These are phyloP conservation scores for Stropharia rugosoannulata DNA, from an alignment of 768 basidiomycete genomes.

Conservation along the genomic window DNA sequence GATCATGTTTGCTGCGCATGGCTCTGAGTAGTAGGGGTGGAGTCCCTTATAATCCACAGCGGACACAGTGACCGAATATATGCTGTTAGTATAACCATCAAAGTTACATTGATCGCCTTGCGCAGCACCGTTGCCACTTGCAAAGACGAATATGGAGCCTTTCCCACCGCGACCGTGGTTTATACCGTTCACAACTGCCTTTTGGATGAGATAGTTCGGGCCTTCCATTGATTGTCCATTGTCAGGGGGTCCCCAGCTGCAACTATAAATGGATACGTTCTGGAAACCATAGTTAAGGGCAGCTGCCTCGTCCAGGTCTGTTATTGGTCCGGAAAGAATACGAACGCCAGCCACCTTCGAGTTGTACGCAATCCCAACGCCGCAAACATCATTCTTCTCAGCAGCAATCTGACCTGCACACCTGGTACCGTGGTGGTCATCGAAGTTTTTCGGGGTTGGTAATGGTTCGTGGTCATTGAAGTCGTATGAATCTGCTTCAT, in stretches of 20 bases:
- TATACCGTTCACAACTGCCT: slow-evolving; percentile 92
- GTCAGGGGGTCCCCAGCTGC: slow-evolving; percentile 98
- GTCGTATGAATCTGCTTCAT: slow-evolving; percentile 86
- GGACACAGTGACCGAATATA: slow-evolving; percentile 95
- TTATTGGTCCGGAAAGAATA: slow-evolving; percentile 92
- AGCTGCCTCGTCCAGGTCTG: slow-evolving; percentile 94
- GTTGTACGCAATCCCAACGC: slow-evolving; percentile 90
- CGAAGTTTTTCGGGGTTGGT: slow-evolving; percentile 82
- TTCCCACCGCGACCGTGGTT: slow-evolving; percentile 87
- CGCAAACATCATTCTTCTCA: slow-evolving; percentile 88
- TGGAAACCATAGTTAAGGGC: slow-evolving; percentile 94
- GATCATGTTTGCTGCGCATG: slow-evolving; percentile 97
- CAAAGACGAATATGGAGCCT: slow-evolving; percentile 95
- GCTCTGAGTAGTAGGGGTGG: slow-evolving; percentile 95
- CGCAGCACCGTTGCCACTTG: slow-evolving; percentile 93
- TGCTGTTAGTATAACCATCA: slow-evolving; percentile 98
- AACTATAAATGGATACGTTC: slow-evolving; percentile 90
- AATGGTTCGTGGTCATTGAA: slow-evolving; percentile 92
- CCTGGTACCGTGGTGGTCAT: slow-evolving; percentile 96
- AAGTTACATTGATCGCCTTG: slow-evolving; percentile 98
- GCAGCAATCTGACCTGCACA: slow-evolving; percentile 98
- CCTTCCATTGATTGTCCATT: slow-evolving; percentile 94
- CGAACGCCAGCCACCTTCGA: slow-evolving; percentile 93
- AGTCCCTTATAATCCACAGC: slow-evolving; percentile 91
- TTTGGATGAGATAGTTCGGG: slow-evolving; percentile 86